Conservation (phyloP, 2,329 filamentous ascomycete genomes). For the Clonostachys rhizophaga region DNA sequence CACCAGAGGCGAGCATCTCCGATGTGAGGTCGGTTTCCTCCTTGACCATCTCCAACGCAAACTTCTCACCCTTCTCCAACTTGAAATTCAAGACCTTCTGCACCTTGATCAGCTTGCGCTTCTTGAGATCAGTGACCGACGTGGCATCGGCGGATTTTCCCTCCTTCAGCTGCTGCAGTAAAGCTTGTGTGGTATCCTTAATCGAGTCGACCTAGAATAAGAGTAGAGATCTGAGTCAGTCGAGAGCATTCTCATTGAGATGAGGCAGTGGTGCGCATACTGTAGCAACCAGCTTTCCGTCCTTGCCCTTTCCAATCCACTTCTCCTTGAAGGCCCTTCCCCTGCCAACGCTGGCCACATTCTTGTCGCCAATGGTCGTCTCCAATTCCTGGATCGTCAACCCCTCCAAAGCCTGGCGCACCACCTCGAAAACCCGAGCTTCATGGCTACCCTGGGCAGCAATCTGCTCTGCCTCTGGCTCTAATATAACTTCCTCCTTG, state of each 20-base stretch:
- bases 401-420: constrained; percentile 69
- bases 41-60: constrained; percentile 80
- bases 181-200: constrained; percentile 71
- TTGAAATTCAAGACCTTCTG: constrained; percentile 84
- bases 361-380: constrained; percentile 66
- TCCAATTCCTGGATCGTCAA: constrained; percentile 74
- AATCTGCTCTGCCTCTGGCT: constrained; percentile 69
- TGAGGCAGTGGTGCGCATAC: constrained; percentile 23
- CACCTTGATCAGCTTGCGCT: constrained; percentile 82
- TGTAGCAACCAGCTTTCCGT: constrained; percentile 48
- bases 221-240: not conserved
- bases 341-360: constrained; percentile 76
- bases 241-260: not conserved
- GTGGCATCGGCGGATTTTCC: constrained; percentile 72
- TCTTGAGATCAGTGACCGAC: constrained; percentile 75
- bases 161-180: constrained; percentile 68
- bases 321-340: constrained; percentile 87
- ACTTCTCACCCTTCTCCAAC: constrained; percentile 81
- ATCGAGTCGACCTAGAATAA: constrained; percentile 60
- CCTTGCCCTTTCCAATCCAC: constrained; percentile 61
- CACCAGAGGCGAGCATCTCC: constrained; percentile 83
- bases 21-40: constrained; percentile 94
- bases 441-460: constrained; percentile 75
- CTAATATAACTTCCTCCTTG: constrained; percentile 70
- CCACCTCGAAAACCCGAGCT: constrained; percentile 74